Conservation (phyloP, 129 eudicot species). For the Flaveria ramosissima region DNA sequence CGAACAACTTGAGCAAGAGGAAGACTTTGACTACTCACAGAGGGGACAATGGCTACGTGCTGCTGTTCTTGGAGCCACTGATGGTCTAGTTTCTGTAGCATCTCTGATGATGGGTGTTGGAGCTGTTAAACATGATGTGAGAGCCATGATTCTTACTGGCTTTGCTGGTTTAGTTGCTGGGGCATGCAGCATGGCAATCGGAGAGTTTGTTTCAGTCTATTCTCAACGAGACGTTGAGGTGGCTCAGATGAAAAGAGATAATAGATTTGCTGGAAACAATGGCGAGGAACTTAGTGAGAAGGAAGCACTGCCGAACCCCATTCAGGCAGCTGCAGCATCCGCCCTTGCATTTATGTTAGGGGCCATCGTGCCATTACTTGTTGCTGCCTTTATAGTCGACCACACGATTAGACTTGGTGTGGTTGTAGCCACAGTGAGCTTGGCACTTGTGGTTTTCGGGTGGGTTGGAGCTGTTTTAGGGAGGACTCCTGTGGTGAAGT, state of each 20-base stretch:
- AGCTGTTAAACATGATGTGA: constrained; percentile 34
- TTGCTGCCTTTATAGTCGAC: constrained; percentile 37
- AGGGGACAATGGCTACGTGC: constrained; percentile 56
- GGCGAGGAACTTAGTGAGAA: constrained; percentile 9
- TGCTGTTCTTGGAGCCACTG: constrained; percentile 53
- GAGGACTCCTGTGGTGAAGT: constrained; percentile 25
- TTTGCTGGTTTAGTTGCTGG: constrained; percentile 45
- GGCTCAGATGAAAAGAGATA: constrained; percentile 40
- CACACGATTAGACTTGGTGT: constrained; percentile 38
- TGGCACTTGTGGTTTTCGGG: constrained; percentile 41
- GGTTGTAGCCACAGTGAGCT: constrained; percentile 36
- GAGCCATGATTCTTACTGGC: constrained; percentile 47
- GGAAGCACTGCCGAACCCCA: constrained; percentile 36
- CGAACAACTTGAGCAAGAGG: constrained; percentile 11
- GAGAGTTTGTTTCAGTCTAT: constrained; percentile 42
- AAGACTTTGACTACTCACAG: constrained; percentile 39
- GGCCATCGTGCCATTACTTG: constrained; percentile 38
- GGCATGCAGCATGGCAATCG: constrained; percentile 46
- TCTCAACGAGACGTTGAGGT: constrained; percentile 42
- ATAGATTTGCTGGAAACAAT: neutral
- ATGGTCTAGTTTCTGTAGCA: constrained; percentile 45
- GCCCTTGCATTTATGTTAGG: constrained; percentile 44
- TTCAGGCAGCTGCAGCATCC: constrained; percentile 40
- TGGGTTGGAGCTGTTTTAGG: constrained; percentile 39
- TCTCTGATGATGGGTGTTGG: constrained; percentile 54